Evolutionary conservation across 768 basidiomycete genomes (phyloP).

Genomic region (Gyrodon lividus): DNA sequence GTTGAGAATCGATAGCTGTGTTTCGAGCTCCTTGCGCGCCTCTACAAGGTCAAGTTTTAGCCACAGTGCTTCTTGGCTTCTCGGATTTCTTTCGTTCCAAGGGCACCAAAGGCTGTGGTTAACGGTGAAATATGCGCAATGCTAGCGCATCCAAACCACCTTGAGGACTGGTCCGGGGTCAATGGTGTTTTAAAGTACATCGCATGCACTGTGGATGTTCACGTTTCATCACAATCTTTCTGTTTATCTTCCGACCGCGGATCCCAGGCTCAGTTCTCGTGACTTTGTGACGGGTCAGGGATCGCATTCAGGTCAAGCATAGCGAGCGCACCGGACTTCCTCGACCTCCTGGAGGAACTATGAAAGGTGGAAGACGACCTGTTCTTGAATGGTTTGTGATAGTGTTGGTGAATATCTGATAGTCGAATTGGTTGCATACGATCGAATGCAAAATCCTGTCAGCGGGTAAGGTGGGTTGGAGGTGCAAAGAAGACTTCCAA

Average conservation of each 20-base stretch:
- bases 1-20: background rate
- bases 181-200: background rate
- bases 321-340: background rate
- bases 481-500: slow-evolving; percentile 32
- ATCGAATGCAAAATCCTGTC: slow-evolving; percentile 28
- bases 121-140: background rate
- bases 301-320: slow-evolving; percentile 16
- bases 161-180: background rate
- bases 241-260: slow-evolving; percentile 19
- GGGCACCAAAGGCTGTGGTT: background rate
- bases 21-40: background rate
- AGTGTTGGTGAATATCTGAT: slow-evolving; percentile 22
- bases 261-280: slow-evolving; percentile 21
- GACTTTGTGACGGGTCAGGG: slow-evolving; percentile 21
- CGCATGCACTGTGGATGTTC: background rate
- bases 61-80: background rate
- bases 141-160: background rate
- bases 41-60: background rate
- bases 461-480: slow-evolving; percentile 21
- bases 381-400: slow-evolving; percentile 3
- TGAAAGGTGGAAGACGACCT: background rate
- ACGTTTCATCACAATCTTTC: background rate
- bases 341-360: background rate
- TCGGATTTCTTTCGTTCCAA: background rate
- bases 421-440: slow-evolving; percentile 18